Conservation (phyloP, 2,329 filamentous ascomycete species). For the Aspergillus amoenus region DNA sequence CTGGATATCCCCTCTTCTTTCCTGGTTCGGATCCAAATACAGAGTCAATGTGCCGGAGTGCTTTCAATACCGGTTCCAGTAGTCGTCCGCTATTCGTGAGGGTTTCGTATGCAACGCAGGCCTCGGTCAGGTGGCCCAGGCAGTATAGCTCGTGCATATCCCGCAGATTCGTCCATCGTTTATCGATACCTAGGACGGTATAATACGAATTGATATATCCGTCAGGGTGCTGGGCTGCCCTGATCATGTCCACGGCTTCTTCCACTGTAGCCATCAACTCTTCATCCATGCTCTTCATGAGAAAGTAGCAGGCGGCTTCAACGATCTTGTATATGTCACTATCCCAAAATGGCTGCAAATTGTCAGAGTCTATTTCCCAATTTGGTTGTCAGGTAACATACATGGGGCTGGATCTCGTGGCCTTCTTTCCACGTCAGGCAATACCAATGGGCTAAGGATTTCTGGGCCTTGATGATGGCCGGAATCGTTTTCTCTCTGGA, state of each 20-base stretch:
- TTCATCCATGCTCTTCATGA: slow-evolving; percentile 42
- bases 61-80: slow-evolving; percentile 54
- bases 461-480: slow-evolving; percentile 22
- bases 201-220: slow-evolving; percentile 66
- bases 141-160: slow-evolving; percentile 62
- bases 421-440: slow-evolving; percentile 22
- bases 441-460: slow-evolving; percentile 18
- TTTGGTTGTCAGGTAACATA: background rate
- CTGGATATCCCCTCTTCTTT: slow-evolving; percentile 60
- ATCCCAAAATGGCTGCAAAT: slow-evolving; percentile 55
- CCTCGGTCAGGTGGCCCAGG: slow-evolving; percentile 61
- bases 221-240: slow-evolving; percentile 57
- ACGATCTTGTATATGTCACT: slow-evolving; percentile 61
- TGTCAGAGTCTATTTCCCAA: background rate
- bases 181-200: slow-evolving; percentile 57
- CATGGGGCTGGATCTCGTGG: slow-evolving; percentile 45
- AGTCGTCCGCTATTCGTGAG: slow-evolving; percentile 54
- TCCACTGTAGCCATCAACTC: slow-evolving; percentile 53
- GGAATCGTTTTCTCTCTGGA: slow-evolving; percentile 18
- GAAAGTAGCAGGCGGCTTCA: slow-evolving; percentile 60
- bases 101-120: slow-evolving; percentile 56
- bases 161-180: slow-evolving; percentile 58
- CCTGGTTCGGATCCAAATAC: slow-evolving; percentile 52
- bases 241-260: slow-evolving; percentile 60
- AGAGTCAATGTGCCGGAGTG: slow-evolving; percentile 52